These are phyloP conservation scores for Meripilus lineatus DNA, from an alignment of 1,284 basidiomycete species.

Conservation along the genomic window DNA sequence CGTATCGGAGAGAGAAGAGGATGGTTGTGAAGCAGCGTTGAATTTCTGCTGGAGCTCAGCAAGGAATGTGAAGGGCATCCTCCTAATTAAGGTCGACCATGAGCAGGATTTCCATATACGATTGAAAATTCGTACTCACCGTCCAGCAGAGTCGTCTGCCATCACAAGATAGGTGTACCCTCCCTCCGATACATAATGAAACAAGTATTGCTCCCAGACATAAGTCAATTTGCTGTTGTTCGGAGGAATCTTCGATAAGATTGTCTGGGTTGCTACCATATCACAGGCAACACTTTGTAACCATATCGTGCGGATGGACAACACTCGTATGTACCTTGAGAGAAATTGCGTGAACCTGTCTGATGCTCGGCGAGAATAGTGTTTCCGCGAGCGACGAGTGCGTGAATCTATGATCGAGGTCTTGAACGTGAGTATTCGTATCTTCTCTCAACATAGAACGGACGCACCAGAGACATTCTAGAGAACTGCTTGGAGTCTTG, in stretches of 20 bases:
- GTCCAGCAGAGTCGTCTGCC: conserved; percentile 87
- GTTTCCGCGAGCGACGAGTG: conserved; percentile 78
- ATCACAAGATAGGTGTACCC: conserved; percentile 90
- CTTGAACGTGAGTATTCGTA: neutral
- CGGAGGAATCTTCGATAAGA: conserved; percentile 91
- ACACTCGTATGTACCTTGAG: conserved; percentile 54
- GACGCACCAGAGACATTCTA: conserved; percentile 38
- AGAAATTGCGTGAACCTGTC: conserved; percentile 76
- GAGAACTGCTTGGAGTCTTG: no score
- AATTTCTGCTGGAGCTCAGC: conserved; percentile 84
- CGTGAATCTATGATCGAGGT: conserved; percentile 60
- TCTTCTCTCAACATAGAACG: neutral
- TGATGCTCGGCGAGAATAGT: conserved; percentile 83
- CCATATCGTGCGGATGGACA: neutral
- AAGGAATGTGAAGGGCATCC: conserved; percentile 94
- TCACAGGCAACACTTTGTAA: neutral
- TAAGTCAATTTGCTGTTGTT: conserved; percentile 94
- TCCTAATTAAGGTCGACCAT: conserved; percentile 35
- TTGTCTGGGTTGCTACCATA: conserved; percentile 76
- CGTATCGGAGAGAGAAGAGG: conserved; percentile 39
- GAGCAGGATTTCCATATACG: neutral
- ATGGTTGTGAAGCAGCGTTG: conserved; percentile 50
- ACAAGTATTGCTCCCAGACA: conserved; percentile 93
- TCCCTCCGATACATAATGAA: conserved; percentile 91
- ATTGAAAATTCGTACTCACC: conserved; percentile 39